Conservation (phyloP, 2,329 filamentous ascomycete genomes). For the Fusarium chuoi region DNA sequence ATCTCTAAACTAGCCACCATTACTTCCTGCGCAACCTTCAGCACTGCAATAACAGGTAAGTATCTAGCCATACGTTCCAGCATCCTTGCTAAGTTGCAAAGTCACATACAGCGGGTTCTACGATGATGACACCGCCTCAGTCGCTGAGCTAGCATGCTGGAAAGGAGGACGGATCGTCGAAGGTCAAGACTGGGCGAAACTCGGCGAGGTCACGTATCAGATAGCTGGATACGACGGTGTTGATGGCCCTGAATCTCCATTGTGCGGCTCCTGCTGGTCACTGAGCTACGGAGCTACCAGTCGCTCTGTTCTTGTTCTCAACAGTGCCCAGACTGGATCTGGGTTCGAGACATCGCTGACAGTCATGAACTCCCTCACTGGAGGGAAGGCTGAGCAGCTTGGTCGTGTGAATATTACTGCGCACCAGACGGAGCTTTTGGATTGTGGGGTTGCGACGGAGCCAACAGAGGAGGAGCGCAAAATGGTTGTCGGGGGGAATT, state of each 20-base stretch:
- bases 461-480: background rate
- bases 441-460: background rate
- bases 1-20: background rate
- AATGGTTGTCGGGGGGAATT: background rate
- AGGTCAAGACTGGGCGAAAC: background rate
- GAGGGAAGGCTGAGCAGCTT: background rate
- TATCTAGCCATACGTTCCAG: accelerated
- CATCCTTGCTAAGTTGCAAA: background rate
- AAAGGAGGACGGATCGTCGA: background rate
- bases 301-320: background rate
- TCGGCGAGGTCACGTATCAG: background rate
- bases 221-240: background rate
- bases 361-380: background rate
- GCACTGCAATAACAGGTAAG: background rate
- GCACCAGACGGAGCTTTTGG: background rate
- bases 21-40: accelerated
- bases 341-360: background rate
- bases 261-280: background rate
- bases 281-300: background rate
- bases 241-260: background rate
- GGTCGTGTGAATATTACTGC: background rate
- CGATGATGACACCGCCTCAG: background rate
- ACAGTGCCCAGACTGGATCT: background rate
- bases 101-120: background rate
- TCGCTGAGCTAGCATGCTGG: background rate